Evolutionary conservation across 2,329 filamentous ascomycete species (phyloP).

Genomic region (Neonectria hederae): DNA sequence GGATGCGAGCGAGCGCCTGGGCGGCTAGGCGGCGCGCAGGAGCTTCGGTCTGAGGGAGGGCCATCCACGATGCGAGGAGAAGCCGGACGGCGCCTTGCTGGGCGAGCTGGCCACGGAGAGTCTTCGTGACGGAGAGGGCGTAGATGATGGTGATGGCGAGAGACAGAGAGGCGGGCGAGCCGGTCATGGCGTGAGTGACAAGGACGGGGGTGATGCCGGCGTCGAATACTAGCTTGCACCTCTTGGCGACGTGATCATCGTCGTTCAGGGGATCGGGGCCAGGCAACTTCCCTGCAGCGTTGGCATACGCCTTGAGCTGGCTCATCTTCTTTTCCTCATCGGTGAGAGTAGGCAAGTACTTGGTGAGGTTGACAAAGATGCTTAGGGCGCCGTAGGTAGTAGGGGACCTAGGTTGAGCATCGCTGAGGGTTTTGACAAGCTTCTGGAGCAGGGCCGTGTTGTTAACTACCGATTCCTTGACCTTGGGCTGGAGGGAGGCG

Average conservation of each 20-base stretch:
- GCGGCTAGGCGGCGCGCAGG: conserved; percentile 68
- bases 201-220: conserved; percentile 81
- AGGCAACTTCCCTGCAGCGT: conserved; percentile 75
- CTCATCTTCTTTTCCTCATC: conserved; percentile 94
- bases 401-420: conserved; percentile 71
- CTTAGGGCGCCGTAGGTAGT: conserved; percentile 87
- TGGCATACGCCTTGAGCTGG: conserved; percentile 93
- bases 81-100: conserved; percentile 95
- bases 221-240: conserved; percentile 82
- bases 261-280: conserved; percentile 75
- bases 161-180: conserved; percentile 74
- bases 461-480: conserved; percentile 82
- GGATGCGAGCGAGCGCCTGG: conserved; percentile 83
- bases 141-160: conserved; percentile 81
- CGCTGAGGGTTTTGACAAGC: conserved; percentile 71
- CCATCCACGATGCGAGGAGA: conserved; percentile 75
- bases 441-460: conserved; percentile 75
- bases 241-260: conserved; percentile 76
- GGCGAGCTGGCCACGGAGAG: conserved; percentile 80
- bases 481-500: conserved; percentile 82
- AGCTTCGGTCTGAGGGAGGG: conserved; percentile 63
- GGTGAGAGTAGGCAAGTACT: conserved; percentile 78
- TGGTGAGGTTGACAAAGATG: conserved; percentile 85
- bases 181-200: conserved; percentile 77
- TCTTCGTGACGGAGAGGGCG: conserved; percentile 77